These are phyloP conservation scores for Lippia alba DNA, from an alignment of 305 asterid genomes.

Conservation along the genomic window DNA sequence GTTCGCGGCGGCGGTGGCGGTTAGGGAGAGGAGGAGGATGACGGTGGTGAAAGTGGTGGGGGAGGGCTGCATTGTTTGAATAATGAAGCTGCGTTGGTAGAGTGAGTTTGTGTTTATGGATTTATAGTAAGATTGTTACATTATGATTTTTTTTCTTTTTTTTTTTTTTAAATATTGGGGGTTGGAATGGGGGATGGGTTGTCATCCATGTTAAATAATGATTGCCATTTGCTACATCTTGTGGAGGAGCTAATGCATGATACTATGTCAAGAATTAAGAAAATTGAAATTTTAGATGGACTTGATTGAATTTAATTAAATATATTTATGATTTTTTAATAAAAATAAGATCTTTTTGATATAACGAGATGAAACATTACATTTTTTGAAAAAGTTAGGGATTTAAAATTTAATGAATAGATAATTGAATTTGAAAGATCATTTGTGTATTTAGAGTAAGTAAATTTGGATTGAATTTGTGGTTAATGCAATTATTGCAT, in stretches of 20 bases:
- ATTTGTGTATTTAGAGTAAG: too few relatives aligned
- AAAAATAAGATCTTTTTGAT: too few relatives aligned
- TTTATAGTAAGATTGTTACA: slow-evolving; percentile 17
- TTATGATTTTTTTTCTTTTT: too few relatives aligned
- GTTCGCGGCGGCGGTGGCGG: slow-evolving; percentile 24
- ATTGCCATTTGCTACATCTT: slow-evolving; percentile 58
- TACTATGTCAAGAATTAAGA: background rate
- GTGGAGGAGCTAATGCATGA: slow-evolving; percentile 19
- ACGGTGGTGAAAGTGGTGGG: background rate
- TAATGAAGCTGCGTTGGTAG: slow-evolving; percentile 2
- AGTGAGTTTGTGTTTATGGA: background rate
- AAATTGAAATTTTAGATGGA: too few relatives aligned
- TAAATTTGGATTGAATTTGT: too few relatives aligned
- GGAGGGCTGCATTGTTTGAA: slow-evolving; percentile 35
- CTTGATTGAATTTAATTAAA: too few relatives aligned
- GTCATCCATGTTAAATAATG: slow-evolving; percentile 81
- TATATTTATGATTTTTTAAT: too few relatives aligned
- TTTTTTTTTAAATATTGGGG: background rate
- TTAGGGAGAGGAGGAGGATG: slow-evolving; percentile 23
- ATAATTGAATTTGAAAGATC: too few relatives aligned
- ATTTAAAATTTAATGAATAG: too few relatives aligned
- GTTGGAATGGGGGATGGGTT: slow-evolving; percentile 41
- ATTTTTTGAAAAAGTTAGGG: too few relatives aligned
- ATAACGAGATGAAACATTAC: too few relatives aligned
- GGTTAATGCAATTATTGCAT: background rate